Evolutionary conservation across 2,329 filamentous ascomycete species (phyloP), one percentile per base, ranked within the genome.

Genomic region (Cladosporium austrohemisphaericum): DNA sequence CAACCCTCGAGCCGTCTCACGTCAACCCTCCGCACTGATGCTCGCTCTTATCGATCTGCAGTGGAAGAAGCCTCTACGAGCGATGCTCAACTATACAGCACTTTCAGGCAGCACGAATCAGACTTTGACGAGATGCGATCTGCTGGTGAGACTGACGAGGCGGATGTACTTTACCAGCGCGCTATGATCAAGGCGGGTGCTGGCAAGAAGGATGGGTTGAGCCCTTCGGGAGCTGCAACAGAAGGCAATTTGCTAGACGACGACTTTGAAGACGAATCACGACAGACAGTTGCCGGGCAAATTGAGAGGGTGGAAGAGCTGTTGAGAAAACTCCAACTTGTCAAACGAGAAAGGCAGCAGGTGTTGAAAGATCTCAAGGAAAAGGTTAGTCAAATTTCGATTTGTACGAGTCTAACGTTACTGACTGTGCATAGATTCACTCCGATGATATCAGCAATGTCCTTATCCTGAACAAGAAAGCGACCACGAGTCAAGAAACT

Each of bases 361-460:
- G 88, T 96, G 32, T 71, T 98, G 56, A 97, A 96, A 68, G 93
- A 98, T 69, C 75, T 98, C 59, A 98, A 98, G 68, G 91, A 97
- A 57, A 97, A 95, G 84, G 93, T 94, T 68, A 60, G 76, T 51
- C 9, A 4, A n/a, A 4, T 13, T 13, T 20, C 8, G 25, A n/a
- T 14, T 19, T 3, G 6, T 54, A 11, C 26, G 14, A 10, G 26
- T 28, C 26, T 55, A 49, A 55, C 50, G 25, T 49, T 54, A 55
- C 48, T 32, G 16, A 40, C 48, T 14, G 4, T 16, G 16, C 10
- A 11, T 56, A 96, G 92, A 85, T 92, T 46, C 92, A 95, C 70
- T 89, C 86, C 57, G 94, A 98, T 63, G 94, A 98, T 62, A 98
- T 98, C 55, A 96, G 91, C 4, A 93, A 95, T 63, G 91, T 97